Base-by-base conservation (phyloP, 169 alveolate species). In the Neospora caninum region DNA sequence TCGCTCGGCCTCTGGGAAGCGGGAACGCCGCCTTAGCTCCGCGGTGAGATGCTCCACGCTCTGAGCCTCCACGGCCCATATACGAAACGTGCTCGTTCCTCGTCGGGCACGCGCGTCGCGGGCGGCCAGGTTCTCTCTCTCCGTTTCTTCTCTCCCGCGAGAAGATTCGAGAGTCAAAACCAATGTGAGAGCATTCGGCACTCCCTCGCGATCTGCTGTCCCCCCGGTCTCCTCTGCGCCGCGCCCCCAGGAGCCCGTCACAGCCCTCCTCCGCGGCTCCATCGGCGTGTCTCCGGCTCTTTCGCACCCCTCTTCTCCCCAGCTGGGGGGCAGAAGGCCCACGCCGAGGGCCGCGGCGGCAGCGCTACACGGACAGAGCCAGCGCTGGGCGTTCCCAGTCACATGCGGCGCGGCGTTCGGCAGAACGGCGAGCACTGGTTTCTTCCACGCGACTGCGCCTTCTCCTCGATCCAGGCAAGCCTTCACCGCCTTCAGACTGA, bases 1-100 rank as follows among this genome's bases (percentile, higher is more conserved):
- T 41, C 89, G 89, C 89, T 82, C 89, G 18, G 89, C 89, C 64
- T 82, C 89, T 20, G 41, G 67, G 36, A 82, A 82, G 41, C 89
- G 89, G 54, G 38, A 29, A 27, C 41, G 53, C 34, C 41, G 36
- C 31, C n/a, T 13, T 22, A 39, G 31, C 31, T 16, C 25, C 38
- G 6, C 36, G 10, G 41, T 27, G 42, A 41, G 89, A 16, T 10
- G 20, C n/a, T 82, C 69, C 18, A 42, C 89, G 41, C 41, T 29
- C 64, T 25, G 89, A 34, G 64, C 64, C 31, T 42, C 67, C 13
- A 82, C 89, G 13, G 53, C 89, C 89, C 89, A 82, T 1, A 82
- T 31, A 41, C 89, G 41, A 22, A 82, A 29, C 25, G n/a, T 27
- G 73, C 58, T 49, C 58, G 22, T 49, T 49, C 58, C 58, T 49